Percentiles rank a stretch among this genome's conserved stretches.
Evolutionary conservation across 2,329 filamentous ascomycete genomes (phyloP).

Genomic region (Monosporascus sp.): DNA sequence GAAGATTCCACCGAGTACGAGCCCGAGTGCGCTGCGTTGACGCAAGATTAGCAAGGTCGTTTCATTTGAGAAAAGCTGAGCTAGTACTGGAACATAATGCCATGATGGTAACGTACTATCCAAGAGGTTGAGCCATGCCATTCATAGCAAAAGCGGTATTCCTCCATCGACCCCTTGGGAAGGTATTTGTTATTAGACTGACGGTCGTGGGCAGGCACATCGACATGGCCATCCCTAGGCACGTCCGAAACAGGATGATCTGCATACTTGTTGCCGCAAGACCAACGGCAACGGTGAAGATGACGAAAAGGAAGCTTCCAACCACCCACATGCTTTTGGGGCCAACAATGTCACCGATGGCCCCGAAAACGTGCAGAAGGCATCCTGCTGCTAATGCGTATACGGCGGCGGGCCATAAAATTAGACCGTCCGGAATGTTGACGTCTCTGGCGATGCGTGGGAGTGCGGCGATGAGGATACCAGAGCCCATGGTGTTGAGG

Average conservation of each 20-base stretch:
- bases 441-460: slow-evolving; percentile 33
- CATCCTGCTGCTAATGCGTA: slow-evolving; percentile 18
- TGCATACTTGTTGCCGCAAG: slow-evolving; percentile 29
- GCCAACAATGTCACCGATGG: slow-evolving; percentile 32
- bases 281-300: slow-evolving; percentile 30
- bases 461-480: slow-evolving; percentile 31
- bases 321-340: slow-evolving; percentile 28
- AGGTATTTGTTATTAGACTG: slow-evolving; percentile 31
- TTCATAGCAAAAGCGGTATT: slow-evolving; percentile 39
- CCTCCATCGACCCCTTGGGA: slow-evolving; percentile 29
- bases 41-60: slow-evolving; percentile 15
- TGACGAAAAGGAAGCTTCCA: slow-evolving; percentile 27
- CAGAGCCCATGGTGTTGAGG: slow-evolving; percentile 32
- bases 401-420: slow-evolving; percentile 22
- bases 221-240: slow-evolving; percentile 30
- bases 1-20: slow-evolving; percentile 46
- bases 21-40: slow-evolving; percentile 41
- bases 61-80: too few relatives aligned
- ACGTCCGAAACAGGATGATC: slow-evolving; percentile 31
- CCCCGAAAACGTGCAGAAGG: slow-evolving; percentile 30
- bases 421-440: slow-evolving; percentile 21
- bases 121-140: slow-evolving; percentile 21
- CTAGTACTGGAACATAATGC: too few relatives aligned
- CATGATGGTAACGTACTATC: background rate
- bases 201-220: slow-evolving; percentile 34